These are phyloP conservation scores for Talaromyces stipitatus DNA, from an alignment of 495 filamentous ascomycete genomes.

Conservation along the genomic window DNA sequence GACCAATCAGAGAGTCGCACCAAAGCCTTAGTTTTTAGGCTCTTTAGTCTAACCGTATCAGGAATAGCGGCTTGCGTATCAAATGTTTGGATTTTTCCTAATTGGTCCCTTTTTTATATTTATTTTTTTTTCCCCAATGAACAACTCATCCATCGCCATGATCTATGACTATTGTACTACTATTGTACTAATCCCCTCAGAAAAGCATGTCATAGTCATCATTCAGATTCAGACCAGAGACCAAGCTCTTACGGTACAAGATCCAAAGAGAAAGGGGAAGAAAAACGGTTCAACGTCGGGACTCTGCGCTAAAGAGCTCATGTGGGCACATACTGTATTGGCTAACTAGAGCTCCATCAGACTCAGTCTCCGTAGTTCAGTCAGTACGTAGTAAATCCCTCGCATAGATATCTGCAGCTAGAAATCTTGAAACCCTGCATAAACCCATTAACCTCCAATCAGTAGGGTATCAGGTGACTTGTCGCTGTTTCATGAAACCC, in stretches of 20 bases:
- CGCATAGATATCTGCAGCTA: neutral
- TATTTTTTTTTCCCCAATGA: neutral
- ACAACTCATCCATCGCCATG: neutral
- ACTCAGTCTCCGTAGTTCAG: too few relatives aligned
- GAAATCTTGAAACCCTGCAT: neutral
- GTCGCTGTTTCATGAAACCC: neutral
- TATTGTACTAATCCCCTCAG: too few relatives aligned
- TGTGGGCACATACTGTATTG: neutral
- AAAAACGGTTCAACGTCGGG: neutral
- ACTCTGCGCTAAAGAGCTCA: neutral
- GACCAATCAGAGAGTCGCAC: neutral
- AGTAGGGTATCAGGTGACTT: neutral
- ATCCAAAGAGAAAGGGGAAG: neutral
- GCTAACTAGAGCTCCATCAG: neutral
- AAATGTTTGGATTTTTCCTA: slow-evolving; percentile 2
- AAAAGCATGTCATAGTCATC: too few relatives aligned
- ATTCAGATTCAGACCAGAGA: neutral
- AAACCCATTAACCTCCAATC: neutral
- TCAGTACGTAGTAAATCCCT: neutral
- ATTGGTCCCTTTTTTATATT: neutral
- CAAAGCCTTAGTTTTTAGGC: neutral
- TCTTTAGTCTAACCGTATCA: neutral
- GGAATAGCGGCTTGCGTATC: neutral
- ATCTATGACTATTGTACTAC: too few relatives aligned
- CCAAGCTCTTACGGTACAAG: neutral